Base-by-base conservation (phyloP, 129 eudicot species). In the Centaurea solstitialis region DNA sequence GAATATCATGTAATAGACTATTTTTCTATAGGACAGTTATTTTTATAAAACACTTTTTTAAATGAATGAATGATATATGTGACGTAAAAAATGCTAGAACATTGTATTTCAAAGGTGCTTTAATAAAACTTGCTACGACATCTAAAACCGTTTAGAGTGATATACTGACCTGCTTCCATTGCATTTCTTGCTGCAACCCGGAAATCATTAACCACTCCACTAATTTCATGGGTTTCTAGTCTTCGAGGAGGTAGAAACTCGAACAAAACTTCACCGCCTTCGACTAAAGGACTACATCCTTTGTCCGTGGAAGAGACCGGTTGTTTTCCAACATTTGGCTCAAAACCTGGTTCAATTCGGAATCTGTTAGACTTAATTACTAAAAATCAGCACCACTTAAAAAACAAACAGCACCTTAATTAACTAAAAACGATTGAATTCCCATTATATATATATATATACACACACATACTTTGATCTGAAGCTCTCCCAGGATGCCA, bases 401-500 rank as follows among this genome's bases (percentile, higher is more conserved):
- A n/a, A n/a, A n/a, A n/a, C n/a, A n/a, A n/a, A n/a, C n/a, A n/a
- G n/a, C n/a, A n/a, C n/a, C 11, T 28, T 24, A 33, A 9, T 37
- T 20, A 41, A 33, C 11, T 28, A 69, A 13, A 26, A 10, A 5
- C 43, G 13, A 70, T 4, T 28, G 10, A 8, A 11, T 10, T 64
- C 11, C 10, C 9, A 38, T 13, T 5, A 12, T 39, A 23, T 20
- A 20, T 15, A 10, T 18, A 13, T 26, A 30, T 21, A 5, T 22
- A 45, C 30, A 45, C 80, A 75, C 74, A 81, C 21, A 22, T 40
- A 82, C 83, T 83, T 64, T 40, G 76, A 35, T 33, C 39, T 2
- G 88, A 88, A 72, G 66, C 79, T 43, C 93, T 83, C 11, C 93
- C 93, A n/a, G 85, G 85, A 43, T 89, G 93, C 88, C 88, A 84